phyloP scores from a whole-genome alignment of 2,329 filamentous ascomycete species.

The Cordyceps pruinosa region DNA sequence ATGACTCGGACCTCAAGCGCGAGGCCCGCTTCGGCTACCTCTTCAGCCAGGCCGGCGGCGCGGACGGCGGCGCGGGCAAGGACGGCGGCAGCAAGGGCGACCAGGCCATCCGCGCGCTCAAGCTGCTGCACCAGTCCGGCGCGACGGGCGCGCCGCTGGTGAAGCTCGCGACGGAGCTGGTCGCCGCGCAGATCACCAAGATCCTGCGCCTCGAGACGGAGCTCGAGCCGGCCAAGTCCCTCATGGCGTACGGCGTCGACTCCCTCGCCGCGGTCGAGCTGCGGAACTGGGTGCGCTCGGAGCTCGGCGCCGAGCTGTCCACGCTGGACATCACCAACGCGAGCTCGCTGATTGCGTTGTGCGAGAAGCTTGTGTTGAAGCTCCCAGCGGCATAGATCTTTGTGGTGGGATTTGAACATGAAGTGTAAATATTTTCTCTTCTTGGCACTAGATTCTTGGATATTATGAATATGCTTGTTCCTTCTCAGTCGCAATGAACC shows the following conservation, averaged over 20 bases:
- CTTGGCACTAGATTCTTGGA: too few species aligned
- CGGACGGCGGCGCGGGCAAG: conserved; percentile 4
- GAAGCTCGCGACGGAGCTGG: conserved; percentile 16
- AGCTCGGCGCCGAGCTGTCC: conserved; percentile 21
- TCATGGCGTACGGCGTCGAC: conserved; percentile 24
- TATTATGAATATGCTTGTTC: too few species aligned
- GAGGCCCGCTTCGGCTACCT: conserved; percentile 21
- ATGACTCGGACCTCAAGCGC: conserved; percentile 17
- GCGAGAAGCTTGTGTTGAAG: conserved; percentile 21
- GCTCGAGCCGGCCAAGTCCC: conserved; percentile 20
- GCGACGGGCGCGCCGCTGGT: conserved; percentile 13
- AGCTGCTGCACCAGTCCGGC: conserved; percentile 12
- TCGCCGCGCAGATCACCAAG: conserved; percentile 19
- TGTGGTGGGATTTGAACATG: too few species aligned
- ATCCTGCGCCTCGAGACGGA: conserved; percentile 19
- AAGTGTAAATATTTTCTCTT: too few species aligned
- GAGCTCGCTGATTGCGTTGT: conserved; percentile 18
- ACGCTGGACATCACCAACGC: conserved; percentile 25
- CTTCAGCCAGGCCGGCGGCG: conserved; percentile 5
- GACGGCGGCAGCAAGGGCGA: conserved; percentile 3
- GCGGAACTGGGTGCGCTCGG: conserved; percentile 20
- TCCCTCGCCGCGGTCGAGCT: conserved; percentile 25
- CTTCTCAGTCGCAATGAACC: too few species aligned
- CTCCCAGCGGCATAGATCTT: not conserved
- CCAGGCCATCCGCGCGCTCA: conserved; percentile 15